Percentiles rank a stretch among this genome's conserved stretches.
These are phyloP conservation scores for Sporothrix inflata DNA, from an alignment of 2,329 filamentous ascomycete genomes.

Conservation along the genomic window DNA sequence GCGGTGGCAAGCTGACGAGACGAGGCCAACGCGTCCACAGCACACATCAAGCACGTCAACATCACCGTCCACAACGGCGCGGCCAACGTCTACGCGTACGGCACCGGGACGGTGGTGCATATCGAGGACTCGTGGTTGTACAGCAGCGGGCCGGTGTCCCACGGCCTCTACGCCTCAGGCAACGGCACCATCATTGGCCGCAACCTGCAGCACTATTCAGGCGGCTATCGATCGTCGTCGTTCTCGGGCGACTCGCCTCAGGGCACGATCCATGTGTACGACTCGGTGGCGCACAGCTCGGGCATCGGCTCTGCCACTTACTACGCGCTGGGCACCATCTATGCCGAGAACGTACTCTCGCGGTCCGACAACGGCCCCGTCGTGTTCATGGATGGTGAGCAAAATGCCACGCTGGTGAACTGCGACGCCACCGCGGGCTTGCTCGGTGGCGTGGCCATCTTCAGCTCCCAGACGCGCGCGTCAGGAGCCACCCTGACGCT, in stretches of 20 bases:
- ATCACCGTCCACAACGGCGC: conserved; percentile 29
- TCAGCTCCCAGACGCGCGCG: conserved; percentile 18
- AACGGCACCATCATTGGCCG: conserved; percentile 28
- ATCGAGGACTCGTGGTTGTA: conserved; percentile 26
- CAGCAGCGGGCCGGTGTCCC: conserved; percentile 29
- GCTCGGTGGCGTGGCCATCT: conserved; percentile 26
- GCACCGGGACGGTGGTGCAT: conserved; percentile 20
- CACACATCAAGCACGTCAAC: conserved; percentile 1
- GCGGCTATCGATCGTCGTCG: conserved; percentile 25
- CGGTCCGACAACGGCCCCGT: conserved; percentile 21
- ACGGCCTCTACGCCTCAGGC: conserved; percentile 29
- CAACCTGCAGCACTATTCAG: conserved; percentile 28
- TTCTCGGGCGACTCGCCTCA: conserved; percentile 29
- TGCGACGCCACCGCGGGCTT: conserved; percentile 29
- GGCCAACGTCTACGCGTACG: conserved; percentile 29
- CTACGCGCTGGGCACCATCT: conserved; percentile 28
- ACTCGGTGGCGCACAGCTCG: conserved; percentile 20
- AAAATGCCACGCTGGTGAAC: conserved; percentile 25
- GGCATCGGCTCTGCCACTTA: conserved; percentile 28
- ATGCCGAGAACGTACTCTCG: conserved; percentile 24
- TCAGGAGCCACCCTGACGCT: conserved; percentile 21
- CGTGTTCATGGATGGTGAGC: conserved; percentile 27
- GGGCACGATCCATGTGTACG: conserved; percentile 24
- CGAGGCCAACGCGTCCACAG: conserved; percentile 27
- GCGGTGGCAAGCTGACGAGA: too few species aligned